Percentiles rank a stretch among this genome's conserved stretches.
Evolutionary conservation across 805 yeast species (phyloP).

Genomic region (Candida coquimbonensis): DNA sequence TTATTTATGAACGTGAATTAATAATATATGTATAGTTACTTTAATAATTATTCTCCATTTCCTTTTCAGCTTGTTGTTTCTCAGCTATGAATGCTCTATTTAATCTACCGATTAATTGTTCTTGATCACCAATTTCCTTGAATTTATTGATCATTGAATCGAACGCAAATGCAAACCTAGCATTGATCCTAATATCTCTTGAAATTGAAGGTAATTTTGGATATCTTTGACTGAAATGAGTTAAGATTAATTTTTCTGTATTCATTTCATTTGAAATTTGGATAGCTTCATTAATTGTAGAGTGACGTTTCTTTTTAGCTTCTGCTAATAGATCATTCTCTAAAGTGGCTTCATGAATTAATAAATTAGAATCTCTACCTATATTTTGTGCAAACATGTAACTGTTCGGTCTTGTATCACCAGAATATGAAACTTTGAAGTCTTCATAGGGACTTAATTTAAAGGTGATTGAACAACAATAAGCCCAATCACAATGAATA

Average conservation of each 20-base stretch:
- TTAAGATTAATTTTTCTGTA: conserved; percentile 62
- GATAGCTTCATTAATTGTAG: conserved; percentile 85
- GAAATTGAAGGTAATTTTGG: conserved; percentile 44
- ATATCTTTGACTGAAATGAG: conserved; percentile 92
- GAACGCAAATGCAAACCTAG: conserved; percentile 47
- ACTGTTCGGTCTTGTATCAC: conserved; percentile 85
- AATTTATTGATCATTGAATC: conserved; percentile 55
- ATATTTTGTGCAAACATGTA: conserved; percentile 48
- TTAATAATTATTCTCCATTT: neutral
- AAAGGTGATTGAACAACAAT: conserved; percentile 53
- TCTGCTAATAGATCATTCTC: conserved; percentile 73
- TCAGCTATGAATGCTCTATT: conserved; percentile 26
- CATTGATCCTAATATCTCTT: conserved; percentile 21
- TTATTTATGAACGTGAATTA: neutral
- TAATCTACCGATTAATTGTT: conserved; percentile 21
- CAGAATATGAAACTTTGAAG: conserved; percentile 82
- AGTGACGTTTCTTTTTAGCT: conserved; percentile 76
- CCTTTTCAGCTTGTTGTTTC: conserved; percentile 17
- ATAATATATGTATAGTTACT: neutral
- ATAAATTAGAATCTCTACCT: conserved; percentile 61
- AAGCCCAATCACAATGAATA: conserved; percentile 78
- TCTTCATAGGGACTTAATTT: conserved; percentile 21
- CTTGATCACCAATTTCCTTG: conserved; percentile 36
- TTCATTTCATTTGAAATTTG: conserved; percentile 63
- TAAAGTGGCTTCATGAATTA: conserved; percentile 91